Base-by-base conservation (phyloP, 1,139 yeast genomes). In the Protomyces lactucae-debilis region DNA sequence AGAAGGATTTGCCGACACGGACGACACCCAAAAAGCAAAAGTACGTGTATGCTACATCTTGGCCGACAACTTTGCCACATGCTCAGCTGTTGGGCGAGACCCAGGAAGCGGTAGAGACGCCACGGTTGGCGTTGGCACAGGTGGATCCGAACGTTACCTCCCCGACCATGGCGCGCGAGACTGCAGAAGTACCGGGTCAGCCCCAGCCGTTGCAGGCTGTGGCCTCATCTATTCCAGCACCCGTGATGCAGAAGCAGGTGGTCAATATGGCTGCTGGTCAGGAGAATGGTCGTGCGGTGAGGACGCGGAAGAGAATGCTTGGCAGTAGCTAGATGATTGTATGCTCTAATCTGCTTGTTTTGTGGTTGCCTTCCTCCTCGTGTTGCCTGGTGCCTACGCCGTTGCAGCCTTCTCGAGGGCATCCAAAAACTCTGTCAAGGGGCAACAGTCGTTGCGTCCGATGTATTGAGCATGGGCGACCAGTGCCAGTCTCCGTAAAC, bases 1-100 rank as follows among this genome's bases (percentile, higher is more conserved):
- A 48, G 28, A 67, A 56, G 18, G 69, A 68, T 48, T 36, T 46
- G 39, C 61, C 68, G 37, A 61, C 70, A 8, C 70, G 68, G 10
- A 43, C 51, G 8, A 69, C 71, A 9, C 71, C 71, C 9, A 66
- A 64, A 59, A 68, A 68, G 60, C 59, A 64, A 35, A 60, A 40
- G 14, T 65, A 63, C 43, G 28, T 18, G 14, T 65, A 65, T 56
- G 61, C 67, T 3, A 16, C 61, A 16, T 40, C 66, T 18, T 65
- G 67, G 67, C 48, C 52, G 10, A 37, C 53, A n/a, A 65, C 67
- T 21, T 16, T 25, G 60, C 46, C 63, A 14, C 67, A 65, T 36
- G 57, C 55, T 6, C 67, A 65, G 35, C 46, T 65, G n/a, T 53
- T 65, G 16, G 57, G 57, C n/a, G 48, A 35, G 32, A 21, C 39